phyloP scores from a whole-genome alignment of 179 eudicot genomes.

The Camellia oleifera region DNA sequence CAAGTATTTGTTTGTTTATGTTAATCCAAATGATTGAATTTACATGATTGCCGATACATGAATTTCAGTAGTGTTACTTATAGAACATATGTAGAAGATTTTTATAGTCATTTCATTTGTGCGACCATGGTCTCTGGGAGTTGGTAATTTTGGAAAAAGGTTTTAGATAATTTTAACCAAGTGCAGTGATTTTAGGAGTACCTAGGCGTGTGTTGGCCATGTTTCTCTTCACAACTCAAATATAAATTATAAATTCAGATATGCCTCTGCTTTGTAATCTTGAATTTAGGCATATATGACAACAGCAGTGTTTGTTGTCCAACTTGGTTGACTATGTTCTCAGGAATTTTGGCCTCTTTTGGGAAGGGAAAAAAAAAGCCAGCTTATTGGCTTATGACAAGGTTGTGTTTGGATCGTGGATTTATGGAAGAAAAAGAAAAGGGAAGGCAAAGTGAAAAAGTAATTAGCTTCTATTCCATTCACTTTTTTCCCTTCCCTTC shows the following conservation, averaged over 20 bases:
- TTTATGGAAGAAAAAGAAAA: no score
- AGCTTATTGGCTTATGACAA: no score
- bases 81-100: no score
- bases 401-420: no score
- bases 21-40: background rate
- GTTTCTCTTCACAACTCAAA: background rate
- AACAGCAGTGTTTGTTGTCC: background rate
- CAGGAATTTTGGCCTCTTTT: background rate
- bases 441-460: no score
- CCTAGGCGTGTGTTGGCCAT: background rate
- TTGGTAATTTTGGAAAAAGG: background rate
- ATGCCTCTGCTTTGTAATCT: background rate
- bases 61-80: background rate
- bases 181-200: background rate
- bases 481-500: no score
- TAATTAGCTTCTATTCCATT: no score
- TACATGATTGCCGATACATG: background rate
- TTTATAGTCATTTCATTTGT: no score
- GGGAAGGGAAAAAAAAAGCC: no score
- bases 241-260: background rate
- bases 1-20: background rate
- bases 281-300: background rate
- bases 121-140: no score
- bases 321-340: background rate
- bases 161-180: background rate